phyloP scores from a whole-genome alignment of 495 filamentous ascomycete genomes.

The Podospora pseudopauciseta region DNA sequence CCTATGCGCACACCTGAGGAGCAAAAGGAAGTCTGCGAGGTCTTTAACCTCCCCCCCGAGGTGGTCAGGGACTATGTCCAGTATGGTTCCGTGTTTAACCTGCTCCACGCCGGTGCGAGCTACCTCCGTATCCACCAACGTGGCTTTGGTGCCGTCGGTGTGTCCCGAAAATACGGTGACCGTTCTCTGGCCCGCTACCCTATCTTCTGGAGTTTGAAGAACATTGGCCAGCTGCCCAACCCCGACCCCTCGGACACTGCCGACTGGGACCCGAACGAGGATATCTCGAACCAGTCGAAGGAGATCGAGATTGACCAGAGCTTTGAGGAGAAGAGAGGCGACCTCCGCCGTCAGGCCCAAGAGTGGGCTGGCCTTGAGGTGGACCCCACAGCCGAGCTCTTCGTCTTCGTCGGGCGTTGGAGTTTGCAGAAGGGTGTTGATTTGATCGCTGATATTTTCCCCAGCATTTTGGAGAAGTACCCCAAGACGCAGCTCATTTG shows the following conservation, averaged over 20 bases:
- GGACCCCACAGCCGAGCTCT: slow-evolving; percentile 64
- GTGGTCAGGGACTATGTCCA: slow-evolving; percentile 59
- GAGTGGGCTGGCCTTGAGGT: slow-evolving; percentile 70
- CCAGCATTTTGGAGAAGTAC: slow-evolving; percentile 63
- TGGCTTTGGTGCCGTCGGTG: slow-evolving; percentile 72
- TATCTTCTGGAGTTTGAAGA: slow-evolving; percentile 72
- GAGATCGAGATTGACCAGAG: slow-evolving; percentile 54
- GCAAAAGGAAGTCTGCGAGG: slow-evolving; percentile 63
- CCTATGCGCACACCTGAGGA: slow-evolving; percentile 68
- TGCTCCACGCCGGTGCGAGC: slow-evolving; percentile 68
- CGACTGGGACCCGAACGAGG: slow-evolving; percentile 56
- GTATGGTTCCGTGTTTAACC: slow-evolving; percentile 67
- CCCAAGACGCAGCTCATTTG: slow-evolving; percentile 66
- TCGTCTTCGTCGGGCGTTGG: slow-evolving; percentile 79
- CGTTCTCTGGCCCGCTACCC: slow-evolving; percentile 71
- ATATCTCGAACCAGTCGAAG: slow-evolving; percentile 42
- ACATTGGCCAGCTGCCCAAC: slow-evolving; percentile 68
- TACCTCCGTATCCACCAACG: slow-evolving; percentile 72
- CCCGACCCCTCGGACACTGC: slow-evolving; percentile 73
- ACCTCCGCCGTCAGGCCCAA: slow-evolving; percentile 65
- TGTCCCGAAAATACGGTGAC: slow-evolving; percentile 72
- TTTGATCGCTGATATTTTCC: slow-evolving; percentile 73
- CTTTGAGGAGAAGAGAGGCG: slow-evolving; percentile 55
- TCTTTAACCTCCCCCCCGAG: slow-evolving; percentile 59
- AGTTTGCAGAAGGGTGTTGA: slow-evolving; percentile 77